Conservation (phyloP, 768 basidiomycete species). For the Psilocybe sp. region DNA sequence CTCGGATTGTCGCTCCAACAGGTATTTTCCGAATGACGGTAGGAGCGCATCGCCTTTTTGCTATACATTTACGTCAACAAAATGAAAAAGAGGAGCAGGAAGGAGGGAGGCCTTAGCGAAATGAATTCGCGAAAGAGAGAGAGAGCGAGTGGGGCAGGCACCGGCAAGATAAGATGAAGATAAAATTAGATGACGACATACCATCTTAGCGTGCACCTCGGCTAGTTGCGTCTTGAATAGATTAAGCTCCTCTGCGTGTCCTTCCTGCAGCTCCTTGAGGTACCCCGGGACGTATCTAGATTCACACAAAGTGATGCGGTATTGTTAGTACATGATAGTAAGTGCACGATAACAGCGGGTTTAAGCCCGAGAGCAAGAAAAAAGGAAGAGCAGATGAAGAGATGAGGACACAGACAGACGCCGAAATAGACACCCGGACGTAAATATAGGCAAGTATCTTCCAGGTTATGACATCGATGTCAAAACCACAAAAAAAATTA, state of each 20-base stretch:
- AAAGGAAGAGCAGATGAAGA: no score
- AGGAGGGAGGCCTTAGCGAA: no score
- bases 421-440: no score
- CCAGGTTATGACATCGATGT: not conserved
- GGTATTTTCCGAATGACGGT: constrained; percentile 54
- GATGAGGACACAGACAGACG: no score
- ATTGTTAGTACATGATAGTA: not conserved
- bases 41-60: constrained; percentile 34
- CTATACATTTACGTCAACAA: not conserved
- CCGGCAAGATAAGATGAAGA: not conserved
- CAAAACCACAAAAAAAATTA: not conserved
- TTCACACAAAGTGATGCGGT: not conserved
- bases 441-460: not conserved
- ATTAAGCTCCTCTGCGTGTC: constrained; percentile 52
- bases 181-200: constrained; percentile 17
- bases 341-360: no score
- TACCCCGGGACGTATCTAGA: constrained; percentile 58
- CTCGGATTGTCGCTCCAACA: constrained; percentile 52
- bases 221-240: constrained; percentile 53
- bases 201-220: constrained; percentile 44
- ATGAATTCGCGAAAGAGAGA: no score
- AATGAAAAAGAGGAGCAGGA: not conserved
- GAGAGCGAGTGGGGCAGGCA: no score
- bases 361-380: no score
- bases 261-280: constrained; percentile 50